Conservation (phyloP, 768 basidiomycete genomes). For the Clavaria fumosa region DNA sequence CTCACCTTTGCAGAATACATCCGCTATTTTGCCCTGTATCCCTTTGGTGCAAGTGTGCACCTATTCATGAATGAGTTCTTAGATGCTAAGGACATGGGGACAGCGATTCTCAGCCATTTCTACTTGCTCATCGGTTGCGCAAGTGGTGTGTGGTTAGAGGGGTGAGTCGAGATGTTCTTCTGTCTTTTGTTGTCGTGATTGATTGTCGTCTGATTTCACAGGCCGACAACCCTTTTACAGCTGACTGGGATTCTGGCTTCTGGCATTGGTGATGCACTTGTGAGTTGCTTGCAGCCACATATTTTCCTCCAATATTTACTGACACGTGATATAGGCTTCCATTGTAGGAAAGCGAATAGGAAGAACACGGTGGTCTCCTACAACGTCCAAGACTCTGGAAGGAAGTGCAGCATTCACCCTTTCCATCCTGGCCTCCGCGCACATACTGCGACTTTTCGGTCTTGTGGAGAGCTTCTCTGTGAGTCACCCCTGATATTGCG, state of each 20-base stretch:
- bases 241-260: conserved; percentile 82
- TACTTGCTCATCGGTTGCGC: conserved; percentile 94
- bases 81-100: conserved; percentile 88
- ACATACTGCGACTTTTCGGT: conserved; percentile 55
- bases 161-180: conserved; percentile 37
- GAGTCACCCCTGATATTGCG: conserved; percentile 17
- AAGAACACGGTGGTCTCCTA: conserved; percentile 67
- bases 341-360: conserved; percentile 83
- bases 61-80: conserved; percentile 96
- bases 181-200: conserved; percentile 3
- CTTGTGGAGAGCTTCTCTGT: conserved; percentile 67
- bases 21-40: conserved; percentile 96
- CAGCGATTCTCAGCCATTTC: conserved; percentile 94
- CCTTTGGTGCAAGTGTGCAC: conserved; percentile 85
- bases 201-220: conserved; percentile 10
- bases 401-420: conserved; percentile 71
- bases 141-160: conserved; percentile 88
- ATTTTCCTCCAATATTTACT: background rate
- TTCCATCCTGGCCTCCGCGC: conserved; percentile 56
- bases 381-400: conserved; percentile 79
- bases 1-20: conserved; percentile 97
- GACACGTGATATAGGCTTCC: conserved; percentile 48
- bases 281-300: conserved; percentile 21
- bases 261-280: conserved; percentile 89
- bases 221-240: conserved; percentile 29